These are phyloP conservation scores for Plenodomus tracheiphilus DNA, from an alignment of 2,329 filamentous ascomycete genomes.

Conservation along the genomic window DNA sequence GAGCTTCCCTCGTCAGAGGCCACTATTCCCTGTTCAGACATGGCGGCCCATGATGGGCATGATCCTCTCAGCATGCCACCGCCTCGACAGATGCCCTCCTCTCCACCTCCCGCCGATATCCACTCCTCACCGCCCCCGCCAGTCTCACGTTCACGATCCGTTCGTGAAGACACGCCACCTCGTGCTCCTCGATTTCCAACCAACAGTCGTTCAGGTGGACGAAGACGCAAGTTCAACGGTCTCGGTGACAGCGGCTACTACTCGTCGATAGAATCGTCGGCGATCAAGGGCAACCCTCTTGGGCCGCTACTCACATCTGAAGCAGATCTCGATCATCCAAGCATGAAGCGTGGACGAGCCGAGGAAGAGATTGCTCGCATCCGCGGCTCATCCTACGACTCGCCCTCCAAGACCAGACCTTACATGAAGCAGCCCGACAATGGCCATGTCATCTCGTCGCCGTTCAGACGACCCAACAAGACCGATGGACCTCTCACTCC, in stretches of 20 bases:
- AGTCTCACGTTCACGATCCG: constrained; percentile 60
- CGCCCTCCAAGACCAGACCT: constrained; percentile 72
- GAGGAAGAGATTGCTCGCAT: constrained; percentile 95
- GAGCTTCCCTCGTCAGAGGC: constrained; percentile 55
- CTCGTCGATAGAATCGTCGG: constrained; percentile 92
- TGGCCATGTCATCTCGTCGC: constrained; percentile 46
- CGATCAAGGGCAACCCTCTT: constrained; percentile 69
- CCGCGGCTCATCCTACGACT: constrained; percentile 89
- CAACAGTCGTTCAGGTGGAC: constrained; percentile 67
- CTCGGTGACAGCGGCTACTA: constrained; percentile 97
- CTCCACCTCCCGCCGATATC: constrained; percentile 71
- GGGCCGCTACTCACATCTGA: constrained; percentile 74
- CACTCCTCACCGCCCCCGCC: constrained; percentile 95
- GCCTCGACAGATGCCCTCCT: constrained; percentile 61
- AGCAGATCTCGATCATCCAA: constrained; percentile 70
- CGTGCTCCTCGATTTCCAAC: constrained; percentile 63
- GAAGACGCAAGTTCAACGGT: constrained; percentile 76
- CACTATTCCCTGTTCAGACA: constrained; percentile 56
- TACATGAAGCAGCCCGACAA: constrained; percentile 52
- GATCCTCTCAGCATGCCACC: constrained; percentile 49
- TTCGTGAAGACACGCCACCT: constrained; percentile 74
- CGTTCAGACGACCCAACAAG: constrained; percentile 44
- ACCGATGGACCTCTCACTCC: constrained; percentile 70
- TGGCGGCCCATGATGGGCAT: constrained; percentile 53
- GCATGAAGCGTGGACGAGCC: constrained; percentile 84